Evolutionary conservation across 2,329 filamentous ascomycete genomes (phyloP).

Genomic region (Tolypocladium amazonense): DNA sequence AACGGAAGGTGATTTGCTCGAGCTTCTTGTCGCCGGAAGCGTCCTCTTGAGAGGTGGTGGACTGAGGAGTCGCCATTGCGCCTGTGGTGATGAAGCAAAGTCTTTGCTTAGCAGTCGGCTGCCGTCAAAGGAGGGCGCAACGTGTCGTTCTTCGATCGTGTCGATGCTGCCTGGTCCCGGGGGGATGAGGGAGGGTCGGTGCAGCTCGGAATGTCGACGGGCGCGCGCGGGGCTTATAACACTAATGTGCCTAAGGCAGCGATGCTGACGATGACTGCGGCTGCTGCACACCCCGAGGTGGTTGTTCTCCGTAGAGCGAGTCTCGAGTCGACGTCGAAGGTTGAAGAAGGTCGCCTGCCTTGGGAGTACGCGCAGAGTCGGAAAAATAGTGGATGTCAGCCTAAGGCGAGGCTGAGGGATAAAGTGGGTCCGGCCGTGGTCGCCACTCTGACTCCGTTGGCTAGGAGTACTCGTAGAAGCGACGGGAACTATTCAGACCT

Average conservation of each 20-base stretch:
- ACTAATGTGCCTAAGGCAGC: background rate
- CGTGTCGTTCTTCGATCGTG: background rate
- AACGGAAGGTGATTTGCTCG: conserved; percentile 89
- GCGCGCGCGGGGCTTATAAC: background rate
- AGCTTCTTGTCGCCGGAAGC: conserved; percentile 37
- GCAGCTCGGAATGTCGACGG: background rate
- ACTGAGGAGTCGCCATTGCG: conserved; percentile 47
- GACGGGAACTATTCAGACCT: background rate
- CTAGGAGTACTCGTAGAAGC: no score
- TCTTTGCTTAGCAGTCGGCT: background rate
- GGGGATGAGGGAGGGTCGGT: background rate
- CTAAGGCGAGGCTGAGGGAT: background rate
- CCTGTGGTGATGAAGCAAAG: background rate
- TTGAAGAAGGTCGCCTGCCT: background rate
- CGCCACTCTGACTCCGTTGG: background rate
- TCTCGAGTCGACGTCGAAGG: background rate
- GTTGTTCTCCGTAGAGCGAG: background rate
- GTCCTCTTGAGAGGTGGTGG: conserved; percentile 32
- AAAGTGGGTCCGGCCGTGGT: background rate
- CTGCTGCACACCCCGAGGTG: background rate
- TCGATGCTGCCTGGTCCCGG: background rate
- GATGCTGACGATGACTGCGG: background rate
- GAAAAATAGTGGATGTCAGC: background rate
- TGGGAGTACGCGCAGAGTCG: background rate
- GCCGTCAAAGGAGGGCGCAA: background rate